phyloP scores from a whole-genome alignment of 2,329 filamentous ascomycete species.

The Verticillium isaacii region DNA sequence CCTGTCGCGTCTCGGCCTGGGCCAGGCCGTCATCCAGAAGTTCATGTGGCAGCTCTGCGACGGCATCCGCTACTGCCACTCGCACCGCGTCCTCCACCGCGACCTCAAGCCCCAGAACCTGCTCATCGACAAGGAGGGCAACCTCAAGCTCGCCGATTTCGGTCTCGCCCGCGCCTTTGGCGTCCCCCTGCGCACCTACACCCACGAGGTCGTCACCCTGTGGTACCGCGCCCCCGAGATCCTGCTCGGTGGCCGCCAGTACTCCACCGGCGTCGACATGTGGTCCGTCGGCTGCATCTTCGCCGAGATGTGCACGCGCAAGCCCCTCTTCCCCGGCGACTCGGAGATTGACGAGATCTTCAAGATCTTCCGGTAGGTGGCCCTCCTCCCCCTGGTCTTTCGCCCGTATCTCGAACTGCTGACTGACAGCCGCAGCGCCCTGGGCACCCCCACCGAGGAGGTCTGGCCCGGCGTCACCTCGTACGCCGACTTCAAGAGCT shows the following conservation, averaged over 20 bases:
- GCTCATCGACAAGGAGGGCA: constrained; percentile 79
- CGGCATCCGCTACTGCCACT: constrained; percentile 83
- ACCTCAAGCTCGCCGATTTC: constrained; percentile 88
- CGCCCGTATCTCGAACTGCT: not conserved
- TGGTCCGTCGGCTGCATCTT: constrained; percentile 95
- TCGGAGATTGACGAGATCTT: constrained; percentile 89
- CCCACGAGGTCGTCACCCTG: constrained; percentile 89
- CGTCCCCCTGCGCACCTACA: constrained; percentile 86
- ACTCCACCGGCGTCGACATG: constrained; percentile 93
- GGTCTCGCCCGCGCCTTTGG: constrained; percentile 86
- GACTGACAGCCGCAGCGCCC: constrained; percentile 42
- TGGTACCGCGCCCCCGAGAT: constrained; percentile 94
- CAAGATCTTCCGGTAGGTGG: constrained; percentile 76
- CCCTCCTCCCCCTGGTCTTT: too few relatives aligned
- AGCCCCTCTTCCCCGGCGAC: constrained; percentile 87
- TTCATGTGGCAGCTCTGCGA: constrained; percentile 88
- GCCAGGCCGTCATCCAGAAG: constrained; percentile 79
- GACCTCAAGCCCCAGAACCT: constrained; percentile 90
- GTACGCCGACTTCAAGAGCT: constrained; percentile 88
- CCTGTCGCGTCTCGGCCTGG: constrained; percentile 65
- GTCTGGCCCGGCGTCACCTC: constrained; percentile 91
- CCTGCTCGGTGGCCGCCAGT: constrained; percentile 82
- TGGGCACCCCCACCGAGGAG: constrained; percentile 78
- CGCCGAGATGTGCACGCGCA: constrained; percentile 92
- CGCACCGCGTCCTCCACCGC: constrained; percentile 80